Evolutionary conservation across 108 stramenopile species (phyloP).

Genomic region (Cyclotella cryptica): DNA sequence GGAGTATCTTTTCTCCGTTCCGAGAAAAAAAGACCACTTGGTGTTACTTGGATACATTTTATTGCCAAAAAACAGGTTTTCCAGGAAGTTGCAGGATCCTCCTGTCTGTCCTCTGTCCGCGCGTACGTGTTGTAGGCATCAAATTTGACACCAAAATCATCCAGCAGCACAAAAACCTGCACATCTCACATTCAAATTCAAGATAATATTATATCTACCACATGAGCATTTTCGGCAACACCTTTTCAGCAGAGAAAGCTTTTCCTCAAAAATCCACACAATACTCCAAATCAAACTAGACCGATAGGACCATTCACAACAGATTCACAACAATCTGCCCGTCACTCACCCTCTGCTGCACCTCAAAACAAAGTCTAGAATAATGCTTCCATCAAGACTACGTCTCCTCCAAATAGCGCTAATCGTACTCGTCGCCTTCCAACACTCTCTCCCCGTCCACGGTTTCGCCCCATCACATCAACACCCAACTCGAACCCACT

Average conservation of each 20-base stretch:
- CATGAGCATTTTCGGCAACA: too few species aligned
- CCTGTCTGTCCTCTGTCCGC: neutral
- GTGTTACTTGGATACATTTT: too few species aligned
- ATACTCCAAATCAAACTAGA: too few species aligned
- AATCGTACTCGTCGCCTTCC: neutral
- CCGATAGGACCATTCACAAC: neutral
- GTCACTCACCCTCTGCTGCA: neutral
- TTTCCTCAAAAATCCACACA: too few species aligned
- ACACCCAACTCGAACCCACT: neutral
- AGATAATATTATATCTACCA: too few species aligned
- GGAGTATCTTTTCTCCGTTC: too few species aligned
- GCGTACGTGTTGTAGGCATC: slow-evolving; percentile 1
- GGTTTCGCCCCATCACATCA: slow-evolving; percentile 4
- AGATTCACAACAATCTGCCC: neutral
- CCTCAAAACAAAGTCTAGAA: neutral
- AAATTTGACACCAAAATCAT: neutral
- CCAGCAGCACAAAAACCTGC: neutral
- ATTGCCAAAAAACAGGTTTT: too few species aligned
- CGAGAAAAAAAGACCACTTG: too few species aligned
- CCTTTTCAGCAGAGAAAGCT: too few species aligned
- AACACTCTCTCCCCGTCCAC: neutral
- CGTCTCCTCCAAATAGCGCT: neutral
- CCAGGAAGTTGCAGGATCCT: too few species aligned
- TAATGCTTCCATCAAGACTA: slow-evolving; percentile 2
- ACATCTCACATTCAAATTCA: too few species aligned